phyloP scores from a whole-genome alignment of 129 eudicot genomes.

The Pseudognaphalium luteoalbum region DNA sequence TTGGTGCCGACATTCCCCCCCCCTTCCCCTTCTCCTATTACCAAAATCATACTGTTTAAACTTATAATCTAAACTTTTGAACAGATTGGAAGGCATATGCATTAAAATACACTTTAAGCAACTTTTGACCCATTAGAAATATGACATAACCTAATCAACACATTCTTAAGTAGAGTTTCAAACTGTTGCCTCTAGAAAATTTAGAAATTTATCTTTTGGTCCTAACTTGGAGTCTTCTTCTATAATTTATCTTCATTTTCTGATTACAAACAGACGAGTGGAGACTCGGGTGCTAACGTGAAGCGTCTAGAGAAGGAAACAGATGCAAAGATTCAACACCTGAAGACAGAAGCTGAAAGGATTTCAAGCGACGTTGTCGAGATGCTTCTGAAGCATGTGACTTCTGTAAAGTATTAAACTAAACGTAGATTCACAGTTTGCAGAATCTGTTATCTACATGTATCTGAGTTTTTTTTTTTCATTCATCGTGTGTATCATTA shows the following conservation, averaged over 20 bases:
- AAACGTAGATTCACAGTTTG: neutral
- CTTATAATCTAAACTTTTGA: neutral
- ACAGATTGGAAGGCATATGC: neutral
- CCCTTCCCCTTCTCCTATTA: no score
- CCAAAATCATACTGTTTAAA: neutral
- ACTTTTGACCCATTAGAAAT: neutral
- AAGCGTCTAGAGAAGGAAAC: slow-evolving; percentile 86
- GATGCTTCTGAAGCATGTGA: slow-evolving; percentile 55
- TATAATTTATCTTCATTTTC: neutral
- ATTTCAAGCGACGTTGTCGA: slow-evolving; percentile 73
- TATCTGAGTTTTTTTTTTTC: neutral
- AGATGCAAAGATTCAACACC: slow-evolving; percentile 52
- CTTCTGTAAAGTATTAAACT: slow-evolving; percentile 36
- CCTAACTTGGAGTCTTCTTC: neutral
- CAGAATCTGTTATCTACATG: slow-evolving; percentile 19
- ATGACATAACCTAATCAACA: neutral
- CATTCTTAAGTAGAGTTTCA: neutral
- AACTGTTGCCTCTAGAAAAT: slow-evolving; percentile 1
- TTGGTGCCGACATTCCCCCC: neutral
- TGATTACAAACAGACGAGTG: slow-evolving; percentile 57
- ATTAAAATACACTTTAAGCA: neutral
- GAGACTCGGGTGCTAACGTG: slow-evolving; percentile 87
- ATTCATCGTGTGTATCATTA: slow-evolving; percentile 20
- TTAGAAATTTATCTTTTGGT: neutral
- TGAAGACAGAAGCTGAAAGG: slow-evolving; percentile 57